These are phyloP conservation scores for Stachybotrys echinatus DNA, from an alignment of 2,329 filamentous ascomycete species.

Conservation along the genomic window DNA sequence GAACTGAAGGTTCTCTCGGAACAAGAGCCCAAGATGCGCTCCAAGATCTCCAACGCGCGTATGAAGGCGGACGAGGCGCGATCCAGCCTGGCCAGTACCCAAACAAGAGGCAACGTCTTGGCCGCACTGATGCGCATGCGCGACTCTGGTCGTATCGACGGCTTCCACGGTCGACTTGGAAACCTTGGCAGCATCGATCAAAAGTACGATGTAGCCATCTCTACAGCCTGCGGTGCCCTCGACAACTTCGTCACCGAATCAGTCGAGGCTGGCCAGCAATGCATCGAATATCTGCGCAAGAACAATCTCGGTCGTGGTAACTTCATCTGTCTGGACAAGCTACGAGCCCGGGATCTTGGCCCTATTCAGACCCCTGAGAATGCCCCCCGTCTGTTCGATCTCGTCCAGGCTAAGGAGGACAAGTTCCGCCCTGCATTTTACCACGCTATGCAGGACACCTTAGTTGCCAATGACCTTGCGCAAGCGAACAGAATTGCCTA, in stretches of 20 bases:
- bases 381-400: slow-evolving; percentile 86
- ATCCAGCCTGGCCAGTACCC: slow-evolving; percentile 81
- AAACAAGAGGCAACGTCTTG: slow-evolving; percentile 89
- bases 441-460: slow-evolving; percentile 88
- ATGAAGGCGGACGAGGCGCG: slow-evolving; percentile 96
- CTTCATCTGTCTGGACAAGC: slow-evolving; percentile 90
- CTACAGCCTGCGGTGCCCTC: slow-evolving; percentile 84
- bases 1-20: slow-evolving; percentile 68
- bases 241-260: slow-evolving; percentile 97
- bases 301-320: slow-evolving; percentile 95
- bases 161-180: slow-evolving; percentile 91
- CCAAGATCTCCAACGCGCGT: slow-evolving; percentile 80
- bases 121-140: slow-evolving; percentile 89
- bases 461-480: slow-evolving; percentile 88
- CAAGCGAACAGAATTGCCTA: slow-evolving; percentile 98
- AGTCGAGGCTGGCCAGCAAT: slow-evolving; percentile 93
- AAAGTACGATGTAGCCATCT: slow-evolving; percentile 96
- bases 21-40: slow-evolving; percentile 76
- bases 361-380: slow-evolving; percentile 84
- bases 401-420: slow-evolving; percentile 84
- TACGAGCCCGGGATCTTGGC: slow-evolving; percentile 72
- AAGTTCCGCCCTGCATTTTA: slow-evolving; percentile 89
- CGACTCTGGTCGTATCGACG: slow-evolving; percentile 93
- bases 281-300: slow-evolving; percentile 95
- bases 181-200: slow-evolving; percentile 91